Evolutionary conservation across 139 green algal species (phyloP).

Genomic region (Volvox reticuliferus): DNA sequence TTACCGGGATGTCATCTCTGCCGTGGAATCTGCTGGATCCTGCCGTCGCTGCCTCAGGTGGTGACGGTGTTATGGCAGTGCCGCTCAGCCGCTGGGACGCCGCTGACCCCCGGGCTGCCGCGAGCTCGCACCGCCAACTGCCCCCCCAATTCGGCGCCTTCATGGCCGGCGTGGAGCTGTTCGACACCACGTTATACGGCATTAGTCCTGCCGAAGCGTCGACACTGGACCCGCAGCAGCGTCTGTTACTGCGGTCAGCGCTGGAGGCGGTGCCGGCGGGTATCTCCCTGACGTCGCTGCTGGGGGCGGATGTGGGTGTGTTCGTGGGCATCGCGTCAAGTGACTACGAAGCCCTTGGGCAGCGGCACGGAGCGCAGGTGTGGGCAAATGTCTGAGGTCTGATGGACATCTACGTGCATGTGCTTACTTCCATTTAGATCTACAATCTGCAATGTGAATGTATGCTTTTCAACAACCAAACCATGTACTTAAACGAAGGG

Average conservation of each 20-base stretch:
- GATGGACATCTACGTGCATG: too few relatives aligned
- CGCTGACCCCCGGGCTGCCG: conserved; percentile 30
- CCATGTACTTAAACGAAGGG: too few relatives aligned
- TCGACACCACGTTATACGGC: conserved; percentile 70
- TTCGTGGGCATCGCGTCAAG: conserved; percentile 78
- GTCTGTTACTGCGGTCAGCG: conserved; percentile 75
- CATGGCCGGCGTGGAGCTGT: conserved; percentile 69
- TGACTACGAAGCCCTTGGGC: conserved; percentile 75
- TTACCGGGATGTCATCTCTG: conserved; percentile 10
- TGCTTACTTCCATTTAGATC: too few relatives aligned
- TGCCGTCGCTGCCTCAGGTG: not conserved
- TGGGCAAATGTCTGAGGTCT: not conserved
- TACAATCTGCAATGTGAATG: too few relatives aligned
- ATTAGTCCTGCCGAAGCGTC: conserved; percentile 71
- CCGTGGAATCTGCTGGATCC: conserved; percentile 29
- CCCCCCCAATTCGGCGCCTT: conserved; percentile 78
- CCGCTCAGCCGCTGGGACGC: conserved; percentile 68
- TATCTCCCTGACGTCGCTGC: not conserved
- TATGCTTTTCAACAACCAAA: too few relatives aligned
- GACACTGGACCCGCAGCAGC: conserved; percentile 88
- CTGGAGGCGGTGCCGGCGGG: conserved; percentile 43
- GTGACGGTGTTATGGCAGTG: conserved; percentile 50
- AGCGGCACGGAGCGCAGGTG: conserved; percentile 58
- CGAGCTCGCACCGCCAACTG: not conserved
- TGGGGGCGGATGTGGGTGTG: conserved; percentile 53